Evolutionary conservation across 1,139 yeast species (phyloP).

Genomic region (Blastobotrys proliferans): DNA sequence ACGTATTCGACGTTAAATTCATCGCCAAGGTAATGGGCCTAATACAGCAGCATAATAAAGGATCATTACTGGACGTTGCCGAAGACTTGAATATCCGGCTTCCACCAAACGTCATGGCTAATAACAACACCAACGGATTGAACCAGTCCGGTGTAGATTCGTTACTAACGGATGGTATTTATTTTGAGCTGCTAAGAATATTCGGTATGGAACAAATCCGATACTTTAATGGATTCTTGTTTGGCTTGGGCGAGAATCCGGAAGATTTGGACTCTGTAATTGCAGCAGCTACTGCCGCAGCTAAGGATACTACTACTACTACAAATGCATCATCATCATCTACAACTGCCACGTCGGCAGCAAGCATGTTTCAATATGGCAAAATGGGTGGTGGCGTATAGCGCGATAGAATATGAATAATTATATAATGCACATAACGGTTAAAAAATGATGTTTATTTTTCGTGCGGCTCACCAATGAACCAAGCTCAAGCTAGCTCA

Average conservation of each 20-base stretch:
- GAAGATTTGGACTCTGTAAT: background rate
- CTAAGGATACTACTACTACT: conserved; percentile 1
- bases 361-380: conserved; percentile 32
- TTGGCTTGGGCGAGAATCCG: conserved; percentile 34
- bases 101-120: conserved; percentile 25
- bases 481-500: too few species aligned
- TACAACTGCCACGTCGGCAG: conserved; percentile 21
- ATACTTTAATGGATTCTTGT: conserved; percentile 32
- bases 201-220: conserved; percentile 30
- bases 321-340: background rate
- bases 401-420: too few species aligned
- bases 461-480: too few species aligned
- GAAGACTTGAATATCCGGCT: conserved; percentile 44
- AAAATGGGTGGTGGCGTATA: conserved; percentile 38
- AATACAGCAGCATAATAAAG: conserved; percentile 11
- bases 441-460: too few species aligned
- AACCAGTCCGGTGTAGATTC: conserved; percentile 53
- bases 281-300: background rate
- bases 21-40: conserved; percentile 48
- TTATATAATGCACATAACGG: too few species aligned
- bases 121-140: conserved; percentile 29
- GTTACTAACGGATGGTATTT: conserved; percentile 46
- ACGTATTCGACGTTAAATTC: conserved; percentile 77
- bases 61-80: conserved; percentile 39
- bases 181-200: conserved; percentile 45